These are phyloP conservation scores for Taxawa tesnikishii DNA, from an alignment of 2,329 filamentous ascomycete genomes.

Conservation along the genomic window DNA sequence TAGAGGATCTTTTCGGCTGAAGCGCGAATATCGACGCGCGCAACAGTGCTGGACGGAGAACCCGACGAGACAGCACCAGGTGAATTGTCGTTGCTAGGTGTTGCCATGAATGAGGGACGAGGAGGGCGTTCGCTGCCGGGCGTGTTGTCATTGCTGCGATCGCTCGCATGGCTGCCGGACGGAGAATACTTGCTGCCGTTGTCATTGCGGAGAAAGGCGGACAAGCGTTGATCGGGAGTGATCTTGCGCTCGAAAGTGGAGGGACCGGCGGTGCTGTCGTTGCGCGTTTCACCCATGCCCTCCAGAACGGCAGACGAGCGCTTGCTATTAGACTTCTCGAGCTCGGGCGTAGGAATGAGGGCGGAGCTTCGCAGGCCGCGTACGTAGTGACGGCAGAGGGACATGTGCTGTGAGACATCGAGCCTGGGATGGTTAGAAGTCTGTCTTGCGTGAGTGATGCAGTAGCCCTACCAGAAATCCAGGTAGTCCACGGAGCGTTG, in stretches of 20 bases:
- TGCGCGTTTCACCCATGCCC: slow-evolving; percentile 37
- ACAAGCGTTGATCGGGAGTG: slow-evolving; percentile 79
- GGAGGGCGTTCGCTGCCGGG: slow-evolving; percentile 33
- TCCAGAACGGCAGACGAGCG: slow-evolving; percentile 70
- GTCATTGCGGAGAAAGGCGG: slow-evolving; percentile 64
- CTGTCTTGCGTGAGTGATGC: neutral
- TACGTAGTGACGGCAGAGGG: slow-evolving; percentile 91
- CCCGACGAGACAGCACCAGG: neutral
- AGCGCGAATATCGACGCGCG: slow-evolving; percentile 79
- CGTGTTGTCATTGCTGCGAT: slow-evolving; percentile 39
- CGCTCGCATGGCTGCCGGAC: slow-evolving; percentile 34
- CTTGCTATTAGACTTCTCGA: slow-evolving; percentile 70
- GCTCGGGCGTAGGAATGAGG: slow-evolving; percentile 81
- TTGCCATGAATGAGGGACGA: slow-evolving; percentile 49
- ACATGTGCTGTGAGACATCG: slow-evolving; percentile 98
- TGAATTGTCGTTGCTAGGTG: slow-evolving; percentile 32
- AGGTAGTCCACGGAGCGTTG: slow-evolving; percentile 96
- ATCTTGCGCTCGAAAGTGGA: slow-evolving; percentile 41
- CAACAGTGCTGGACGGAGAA: slow-evolving; percentile 57
- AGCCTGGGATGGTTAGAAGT: slow-evolving; percentile 50
- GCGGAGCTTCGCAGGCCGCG: slow-evolving; percentile 88
- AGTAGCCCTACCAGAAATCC: slow-evolving; percentile 73
- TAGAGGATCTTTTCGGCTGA: slow-evolving; percentile 99
- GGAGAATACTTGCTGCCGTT: slow-evolving; percentile 34
- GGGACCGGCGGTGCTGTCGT: slow-evolving; percentile 20